Evolutionary conservation across 805 yeast species (phyloP).

Genomic region (Clavispora santaluciae): DNA sequence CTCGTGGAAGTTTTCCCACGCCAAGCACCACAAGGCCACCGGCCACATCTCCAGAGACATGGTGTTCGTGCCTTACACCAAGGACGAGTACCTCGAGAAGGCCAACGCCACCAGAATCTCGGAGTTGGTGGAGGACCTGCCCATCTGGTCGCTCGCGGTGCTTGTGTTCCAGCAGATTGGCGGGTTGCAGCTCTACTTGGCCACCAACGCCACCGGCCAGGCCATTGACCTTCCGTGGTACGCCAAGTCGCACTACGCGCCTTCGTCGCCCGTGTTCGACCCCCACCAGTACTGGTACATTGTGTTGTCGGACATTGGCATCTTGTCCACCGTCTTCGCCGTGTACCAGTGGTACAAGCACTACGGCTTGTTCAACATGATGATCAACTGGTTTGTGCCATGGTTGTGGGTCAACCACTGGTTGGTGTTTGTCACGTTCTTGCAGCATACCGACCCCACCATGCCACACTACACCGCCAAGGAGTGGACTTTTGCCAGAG

Average conservation of each 20-base stretch:
- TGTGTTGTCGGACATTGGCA: conserved; percentile 53
- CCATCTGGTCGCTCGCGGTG: conserved; percentile 40
- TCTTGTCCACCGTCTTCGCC: conserved; percentile 37
- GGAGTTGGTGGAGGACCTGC: conserved; percentile 53
- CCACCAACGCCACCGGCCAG: conserved; percentile 57
- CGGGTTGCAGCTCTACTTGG: conserved; percentile 48
- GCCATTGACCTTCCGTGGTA: conserved; percentile 33
- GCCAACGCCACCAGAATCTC: conserved; percentile 28
- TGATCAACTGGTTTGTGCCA: conserved; percentile 55
- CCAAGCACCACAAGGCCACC: conserved; percentile 60
- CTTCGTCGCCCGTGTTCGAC: conserved; percentile 52
- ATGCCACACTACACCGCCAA: conserved; percentile 54
- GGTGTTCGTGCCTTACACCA: conserved; percentile 55
- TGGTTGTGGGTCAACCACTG: conserved; percentile 60
- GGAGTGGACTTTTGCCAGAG: conserved; percentile 62
- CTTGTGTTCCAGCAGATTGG: conserved; percentile 52
- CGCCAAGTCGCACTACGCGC: conserved; percentile 50
- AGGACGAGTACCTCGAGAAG: conserved; percentile 38
- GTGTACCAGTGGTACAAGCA: conserved; percentile 49
- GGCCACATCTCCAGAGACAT: conserved; percentile 57
- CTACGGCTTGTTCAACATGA: conserved; percentile 46
- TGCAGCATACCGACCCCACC: conserved; percentile 58
- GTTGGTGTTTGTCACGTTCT: conserved; percentile 58
- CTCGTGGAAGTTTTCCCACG: conserved; percentile 58
- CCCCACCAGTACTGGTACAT: conserved; percentile 51